Base-by-base conservation (phyloP, 2,329 filamentous ascomycete genomes). In the Sphaceloma murrayae region DNA sequence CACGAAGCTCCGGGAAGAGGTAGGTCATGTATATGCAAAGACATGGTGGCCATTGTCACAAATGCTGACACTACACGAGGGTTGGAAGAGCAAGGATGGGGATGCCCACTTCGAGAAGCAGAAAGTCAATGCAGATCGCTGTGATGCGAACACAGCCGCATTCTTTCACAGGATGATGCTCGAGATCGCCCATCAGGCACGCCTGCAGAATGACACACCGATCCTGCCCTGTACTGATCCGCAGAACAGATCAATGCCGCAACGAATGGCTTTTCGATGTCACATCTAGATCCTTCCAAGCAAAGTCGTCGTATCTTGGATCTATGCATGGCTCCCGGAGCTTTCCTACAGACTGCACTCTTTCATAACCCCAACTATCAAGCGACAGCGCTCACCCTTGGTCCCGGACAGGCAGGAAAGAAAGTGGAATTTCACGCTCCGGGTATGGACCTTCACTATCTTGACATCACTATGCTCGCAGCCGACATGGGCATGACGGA, bases 261-360 rank as follows among this genome's bases (percentile, higher is more conserved):
- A 0, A 66, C 62, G 1, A 43, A 47, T 2, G 62, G 57, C 10
- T 57, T 70, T n/a, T 46, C 34, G 8, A 46, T 63, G 18, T 26
- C 45, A 21, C 13, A 40, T 8, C 11, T 14, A 5, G 16, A n/a
- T n/a, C 24, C 8, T n/a, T 26, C 18, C 9, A 10, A 21, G n/a
- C n/a, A n/a, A n/a, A n/a, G n/a, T 13, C 24, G 14, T 16, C 13
- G 33, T 7, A 60, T 77, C 14, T 65, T 78, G 1, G 73, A 78
- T 49, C 61, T 75, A 48, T 75, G 74, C 54, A 68, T 72, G 60
- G 74, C 74, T 0, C 74, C 74, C 0, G 74, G 73, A 3, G 74
- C 68, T 1, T 78, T 74, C 49, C 55, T 69, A 2, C 48, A 51
- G 0, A 57, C 55, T 6, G 63, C 63, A 0, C 49, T 74, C 18